A percentile compares a stretch with the other conserved stretches of the same genome.
Evolutionary conservation across 2,329 filamentous ascomycete species (phyloP).

Genomic region (Epichloe gansuensis): DNA sequence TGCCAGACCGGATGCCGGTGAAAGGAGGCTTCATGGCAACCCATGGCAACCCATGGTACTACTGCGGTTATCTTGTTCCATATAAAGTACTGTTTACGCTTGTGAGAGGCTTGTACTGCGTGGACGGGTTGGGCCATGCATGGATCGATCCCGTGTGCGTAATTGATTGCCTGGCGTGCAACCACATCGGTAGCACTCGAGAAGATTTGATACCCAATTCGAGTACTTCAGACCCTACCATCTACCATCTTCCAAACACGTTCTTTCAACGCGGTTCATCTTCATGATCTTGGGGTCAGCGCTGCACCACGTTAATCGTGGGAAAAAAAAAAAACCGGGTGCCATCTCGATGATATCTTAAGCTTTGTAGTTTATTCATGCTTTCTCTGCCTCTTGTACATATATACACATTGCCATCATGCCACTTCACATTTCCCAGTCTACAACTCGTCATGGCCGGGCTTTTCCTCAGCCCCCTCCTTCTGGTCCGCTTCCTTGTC

Average conservation of each 20-base stretch:
- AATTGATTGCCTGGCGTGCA: too few relatives aligned
- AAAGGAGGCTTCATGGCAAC: not conserved
- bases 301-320: not conserved
- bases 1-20: not conserved
- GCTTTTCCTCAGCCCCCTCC: constrained; percentile 8
- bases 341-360: not conserved
- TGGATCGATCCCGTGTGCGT: too few relatives aligned
- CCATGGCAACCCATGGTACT: too few relatives aligned
- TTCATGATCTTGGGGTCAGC: too few relatives aligned
- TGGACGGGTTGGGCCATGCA: not conserved
- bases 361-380: constrained; percentile 2
- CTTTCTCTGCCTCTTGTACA: constrained; percentile 1
- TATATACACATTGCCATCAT: constrained; percentile 1
- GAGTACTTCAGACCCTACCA: too few relatives aligned
- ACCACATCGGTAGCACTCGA: too few relatives aligned
- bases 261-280: too few relatives aligned
- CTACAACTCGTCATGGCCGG: constrained; percentile 25
- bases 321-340: not conserved
- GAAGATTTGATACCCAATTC: too few relatives aligned
- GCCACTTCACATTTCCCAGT: not conserved
- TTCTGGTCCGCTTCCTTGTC: constrained; percentile 11
- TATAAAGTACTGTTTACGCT: not conserved
- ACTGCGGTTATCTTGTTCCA: not conserved
- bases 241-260: too few relatives aligned
- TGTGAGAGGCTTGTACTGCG: not conserved